Conservation (phyloP, 768 basidiomycete genomes). For the Boletus patriciae region DNA sequence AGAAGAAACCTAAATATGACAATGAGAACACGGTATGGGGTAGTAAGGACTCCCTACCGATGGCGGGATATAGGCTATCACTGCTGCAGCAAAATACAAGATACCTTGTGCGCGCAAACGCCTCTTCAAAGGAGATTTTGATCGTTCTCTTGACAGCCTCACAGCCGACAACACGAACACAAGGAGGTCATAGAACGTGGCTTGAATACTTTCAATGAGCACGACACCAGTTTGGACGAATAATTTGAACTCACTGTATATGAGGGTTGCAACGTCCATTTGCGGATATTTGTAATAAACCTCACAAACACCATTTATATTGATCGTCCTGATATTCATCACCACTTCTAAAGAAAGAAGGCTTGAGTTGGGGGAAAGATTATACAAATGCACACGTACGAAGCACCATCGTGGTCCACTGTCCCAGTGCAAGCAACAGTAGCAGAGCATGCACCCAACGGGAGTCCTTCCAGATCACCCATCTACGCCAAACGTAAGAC, state of each 20-base stretch:
- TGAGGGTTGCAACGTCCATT: neutral
- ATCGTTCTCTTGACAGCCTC: slow-evolving; percentile 13
- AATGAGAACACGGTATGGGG: neutral
- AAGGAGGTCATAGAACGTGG: slow-evolving; percentile 18
- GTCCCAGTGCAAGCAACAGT: slow-evolving; percentile 14
- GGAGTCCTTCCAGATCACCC: slow-evolving; percentile 27
- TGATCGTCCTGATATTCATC: neutral
- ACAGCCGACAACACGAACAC: slow-evolving; percentile 18
- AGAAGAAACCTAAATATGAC: slow-evolving; percentile 5
- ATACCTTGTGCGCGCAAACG: slow-evolving; percentile 21
- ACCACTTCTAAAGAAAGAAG: slow-evolving; percentile 6
- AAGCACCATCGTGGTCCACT: slow-evolving; percentile 14
- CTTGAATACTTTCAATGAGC: slow-evolving; percentile 8
- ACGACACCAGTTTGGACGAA: neutral
- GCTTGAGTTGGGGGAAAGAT: neutral
- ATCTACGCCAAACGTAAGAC: slow-evolving; percentile 10
- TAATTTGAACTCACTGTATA: slow-evolving; percentile 16
- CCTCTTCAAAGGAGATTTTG: slow-evolving; percentile 14
- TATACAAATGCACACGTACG: slow-evolving; percentile 4
- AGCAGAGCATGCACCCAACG: slow-evolving; percentile 14
- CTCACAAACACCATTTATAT: neutral
- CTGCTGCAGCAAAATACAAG: slow-evolving; percentile 13
- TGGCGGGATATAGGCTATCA: slow-evolving; percentile 14
- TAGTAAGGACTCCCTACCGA: neutral
- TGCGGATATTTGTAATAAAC: neutral